Conservation (phyloP, 768 basidiomycete genomes). For the Coprinopsis sp. region DNA sequence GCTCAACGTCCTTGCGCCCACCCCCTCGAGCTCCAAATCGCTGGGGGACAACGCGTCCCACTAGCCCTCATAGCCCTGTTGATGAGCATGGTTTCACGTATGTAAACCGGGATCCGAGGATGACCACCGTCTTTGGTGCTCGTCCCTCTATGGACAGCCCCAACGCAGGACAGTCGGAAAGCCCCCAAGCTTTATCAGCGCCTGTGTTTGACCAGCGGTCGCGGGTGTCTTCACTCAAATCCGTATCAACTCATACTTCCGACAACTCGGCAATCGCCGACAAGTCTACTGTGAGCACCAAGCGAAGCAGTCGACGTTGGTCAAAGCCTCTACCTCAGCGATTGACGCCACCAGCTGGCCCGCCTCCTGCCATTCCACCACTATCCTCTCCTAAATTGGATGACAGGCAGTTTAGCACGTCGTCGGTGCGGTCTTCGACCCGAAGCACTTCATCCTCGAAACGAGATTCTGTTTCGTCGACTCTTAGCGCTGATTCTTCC, state of each 20-base stretch:
- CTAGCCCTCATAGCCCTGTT: conserved; percentile 1
- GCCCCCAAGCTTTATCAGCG: conserved; percentile 1
- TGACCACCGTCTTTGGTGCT: conserved; percentile 12
- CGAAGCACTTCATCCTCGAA: conserved; percentile 49
- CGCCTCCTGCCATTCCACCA: conserved; percentile 46
- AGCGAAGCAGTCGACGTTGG: conserved; percentile 43
- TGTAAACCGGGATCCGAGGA: conserved; percentile 8
- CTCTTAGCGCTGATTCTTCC: conserved; percentile 37
- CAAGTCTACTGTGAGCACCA: conserved; percentile 34
- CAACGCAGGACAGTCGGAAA: conserved; percentile 23
- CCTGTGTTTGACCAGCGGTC: conserved; percentile 26
- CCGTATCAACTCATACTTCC: conserved; percentile 43
- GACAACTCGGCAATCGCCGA: conserved; percentile 32
- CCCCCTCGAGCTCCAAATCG: conserved; percentile 49
- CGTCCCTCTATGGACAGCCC: conserved; percentile 16
- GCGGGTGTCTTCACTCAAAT: conserved; percentile 39
- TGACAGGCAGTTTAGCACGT: conserved; percentile 31
- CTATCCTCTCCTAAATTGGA: conserved; percentile 23
- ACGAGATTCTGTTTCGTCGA: conserved; percentile 48
- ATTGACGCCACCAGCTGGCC: conserved; percentile 55
- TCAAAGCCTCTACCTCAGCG: conserved; percentile 51
- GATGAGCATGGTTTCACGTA: conserved; percentile 5
- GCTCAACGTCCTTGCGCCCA: conserved; percentile 39
- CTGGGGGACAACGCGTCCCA: conserved; percentile 34
- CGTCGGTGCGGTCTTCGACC: conserved; percentile 32